Percentiles rank a stretch among this genome's conserved stretches.
phyloP scores from a whole-genome alignment of 805 yeast species.

The Priceomyces melissophilus region DNA sequence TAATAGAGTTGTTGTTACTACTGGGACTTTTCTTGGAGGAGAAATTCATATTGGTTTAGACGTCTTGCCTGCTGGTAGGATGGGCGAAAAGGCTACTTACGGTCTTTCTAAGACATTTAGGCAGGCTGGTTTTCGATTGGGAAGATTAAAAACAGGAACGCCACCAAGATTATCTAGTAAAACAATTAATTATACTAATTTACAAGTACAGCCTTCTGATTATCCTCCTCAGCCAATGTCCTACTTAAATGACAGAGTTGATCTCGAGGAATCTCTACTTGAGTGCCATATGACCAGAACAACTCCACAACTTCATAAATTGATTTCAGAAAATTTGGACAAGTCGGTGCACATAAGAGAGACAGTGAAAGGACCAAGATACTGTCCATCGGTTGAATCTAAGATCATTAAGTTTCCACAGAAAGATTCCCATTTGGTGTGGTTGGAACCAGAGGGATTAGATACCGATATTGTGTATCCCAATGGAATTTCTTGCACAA shows the following conservation, averaged over 20 bases:
- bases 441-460: constrained; percentile 97
- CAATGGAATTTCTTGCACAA: constrained; percentile 91
- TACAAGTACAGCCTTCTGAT: constrained; percentile 77
- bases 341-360: constrained; percentile 88
- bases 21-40: constrained; percentile 93
- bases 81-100: constrained; percentile 88
- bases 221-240: constrained; percentile 88
- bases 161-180: constrained; percentile 82
- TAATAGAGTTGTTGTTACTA: constrained; percentile 76
- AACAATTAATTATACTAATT: constrained; percentile 63
- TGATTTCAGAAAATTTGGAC: constrained; percentile 67
- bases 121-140: constrained; percentile 76
- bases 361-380: constrained; percentile 93
- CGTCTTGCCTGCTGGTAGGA: constrained; percentile 84
- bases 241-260: constrained; percentile 66
- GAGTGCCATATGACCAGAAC: constrained; percentile 78
- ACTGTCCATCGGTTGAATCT: constrained; percentile 95
- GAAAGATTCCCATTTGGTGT: constrained; percentile 72
- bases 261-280: constrained; percentile 54
- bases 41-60: constrained; percentile 89
- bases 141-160: constrained; percentile 94
- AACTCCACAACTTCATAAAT: constrained; percentile 66
- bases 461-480: constrained; percentile 89
- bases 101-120: constrained; percentile 79
- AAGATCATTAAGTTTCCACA: constrained; percentile 79